Evolutionary conservation across 495 filamentous ascomycete species (phyloP).

Genomic region (Annulohypoxylon bovei): DNA sequence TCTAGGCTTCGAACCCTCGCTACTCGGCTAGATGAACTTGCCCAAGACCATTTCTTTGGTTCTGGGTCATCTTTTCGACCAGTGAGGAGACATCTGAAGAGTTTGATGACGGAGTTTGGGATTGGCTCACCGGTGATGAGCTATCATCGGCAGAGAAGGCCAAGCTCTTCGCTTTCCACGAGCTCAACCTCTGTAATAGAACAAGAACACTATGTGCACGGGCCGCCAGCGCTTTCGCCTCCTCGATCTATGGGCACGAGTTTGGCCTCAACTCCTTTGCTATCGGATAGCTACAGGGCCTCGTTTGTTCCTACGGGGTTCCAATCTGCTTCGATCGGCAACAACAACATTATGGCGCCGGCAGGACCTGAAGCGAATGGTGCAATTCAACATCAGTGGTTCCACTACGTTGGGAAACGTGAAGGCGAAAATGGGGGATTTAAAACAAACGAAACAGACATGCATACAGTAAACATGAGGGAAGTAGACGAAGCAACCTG

Average conservation of each 20-base stretch:
- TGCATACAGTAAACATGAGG: not conserved
- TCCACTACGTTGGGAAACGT: not conserved
- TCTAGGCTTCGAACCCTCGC: not conserved
- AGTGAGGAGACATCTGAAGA: conserved; percentile 2
- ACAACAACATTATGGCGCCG: not conserved
- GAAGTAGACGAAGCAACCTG: not conserved
- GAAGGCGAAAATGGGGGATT: not conserved
- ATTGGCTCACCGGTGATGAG: not conserved
- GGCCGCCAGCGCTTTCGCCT: conserved; percentile 1
- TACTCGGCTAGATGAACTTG: conserved; percentile 4
- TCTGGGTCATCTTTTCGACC: not conserved
- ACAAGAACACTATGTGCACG: not conserved
- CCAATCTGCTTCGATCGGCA: not conserved
- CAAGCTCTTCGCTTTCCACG: conserved; percentile 6
- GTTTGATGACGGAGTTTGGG: not conserved
- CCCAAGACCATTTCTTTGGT: not conserved
- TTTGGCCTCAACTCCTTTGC: not conserved
- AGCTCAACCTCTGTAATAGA: not conserved
- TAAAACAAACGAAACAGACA: not conserved
- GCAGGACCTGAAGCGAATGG: not conserved
- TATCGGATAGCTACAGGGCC: not conserved
- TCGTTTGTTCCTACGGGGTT: not conserved
- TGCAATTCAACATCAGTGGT: not conserved
- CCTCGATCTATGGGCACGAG: not conserved
- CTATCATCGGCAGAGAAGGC: not conserved